Base-by-base conservation (phyloP, 768 basidiomycete species). In the Tricholoma sp. region DNA sequence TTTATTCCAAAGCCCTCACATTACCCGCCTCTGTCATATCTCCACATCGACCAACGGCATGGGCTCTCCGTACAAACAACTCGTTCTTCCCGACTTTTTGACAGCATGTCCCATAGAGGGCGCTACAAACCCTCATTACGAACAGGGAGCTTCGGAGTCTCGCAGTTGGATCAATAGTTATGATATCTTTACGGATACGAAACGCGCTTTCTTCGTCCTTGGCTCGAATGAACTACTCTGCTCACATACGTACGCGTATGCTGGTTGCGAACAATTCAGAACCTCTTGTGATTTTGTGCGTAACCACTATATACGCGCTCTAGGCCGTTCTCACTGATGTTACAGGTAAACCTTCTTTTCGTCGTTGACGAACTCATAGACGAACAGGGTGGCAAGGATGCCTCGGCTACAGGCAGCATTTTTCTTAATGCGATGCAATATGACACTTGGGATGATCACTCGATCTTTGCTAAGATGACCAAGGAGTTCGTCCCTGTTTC, bases 351-450 rank as follows among this genome's bases (percentile, higher is more conserved):
- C 62, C 70, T 83, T 11, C 76, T 88, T 29, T 87, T 84, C 70
- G 80, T 83, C 56, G 74, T 86, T 50, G 86, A 88, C 67, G 85
- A 87, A 68, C 76, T 85, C 53, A 85, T 82, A 66, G 84, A 86
- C 59, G 84, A 85, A 56, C 85, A 86, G 65, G 77, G 72, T 63
- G 80, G 79, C 28, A 68, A 70, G 53, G 85, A 80, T 49, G 85
- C 83, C 39, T 73, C 73, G 42, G 70, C 70, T 24, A 85, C 81
- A 29, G 81, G 82, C 15, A 72, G 77, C 48, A 72, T 78, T 20
- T 80, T 81, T 59, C 68, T 82, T 50, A 75, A 80, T 55, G 79
- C 79, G 10, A 75, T 87, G 75, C 72, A 68, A 58, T 72, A 84
- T 58, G 66, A 77, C 11, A 65, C 73, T 24, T 83, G 76, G 77